phyloP scores from a whole-genome alignment of 2,329 filamentous ascomycete species.

The Pseudogymnoascus sp. region DNA sequence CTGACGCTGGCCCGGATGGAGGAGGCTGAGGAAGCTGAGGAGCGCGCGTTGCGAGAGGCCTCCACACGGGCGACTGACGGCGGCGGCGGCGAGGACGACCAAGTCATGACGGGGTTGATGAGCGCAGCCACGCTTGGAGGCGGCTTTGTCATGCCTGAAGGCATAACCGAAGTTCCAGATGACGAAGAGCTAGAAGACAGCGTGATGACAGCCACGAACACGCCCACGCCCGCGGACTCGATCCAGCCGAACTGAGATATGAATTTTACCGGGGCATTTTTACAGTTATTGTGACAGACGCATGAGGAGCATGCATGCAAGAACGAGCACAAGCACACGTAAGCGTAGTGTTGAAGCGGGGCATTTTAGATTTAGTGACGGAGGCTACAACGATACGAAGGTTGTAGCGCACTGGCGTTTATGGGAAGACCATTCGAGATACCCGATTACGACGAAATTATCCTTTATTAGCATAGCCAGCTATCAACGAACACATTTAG shows the following conservation, averaged over 20 bases:
- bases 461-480: neutral
- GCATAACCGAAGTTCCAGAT: neutral
- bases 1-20: neutral
- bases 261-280: neutral
- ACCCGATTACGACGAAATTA: constrained; percentile 1
- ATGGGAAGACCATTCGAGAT: constrained; percentile 1
- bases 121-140: neutral
- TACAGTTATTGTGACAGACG: neutral
- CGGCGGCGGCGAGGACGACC: neutral
- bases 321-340: neutral
- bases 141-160: neutral
- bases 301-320: neutral
- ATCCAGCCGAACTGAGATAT: neutral
- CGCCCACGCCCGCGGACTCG: neutral
- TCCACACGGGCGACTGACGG: neutral
- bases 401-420: neutral
- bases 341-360: neutral
- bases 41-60: neutral
- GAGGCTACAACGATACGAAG: neutral
- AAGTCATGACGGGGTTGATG: neutral
- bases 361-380: neutral
- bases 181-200: neutral
- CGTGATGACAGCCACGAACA: neutral
- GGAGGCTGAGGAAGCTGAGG: neutral
- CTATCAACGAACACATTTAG: neutral